Conservation (phyloP, 495 filamentous ascomycete genomes). For the Bombardia bombarda region DNA sequence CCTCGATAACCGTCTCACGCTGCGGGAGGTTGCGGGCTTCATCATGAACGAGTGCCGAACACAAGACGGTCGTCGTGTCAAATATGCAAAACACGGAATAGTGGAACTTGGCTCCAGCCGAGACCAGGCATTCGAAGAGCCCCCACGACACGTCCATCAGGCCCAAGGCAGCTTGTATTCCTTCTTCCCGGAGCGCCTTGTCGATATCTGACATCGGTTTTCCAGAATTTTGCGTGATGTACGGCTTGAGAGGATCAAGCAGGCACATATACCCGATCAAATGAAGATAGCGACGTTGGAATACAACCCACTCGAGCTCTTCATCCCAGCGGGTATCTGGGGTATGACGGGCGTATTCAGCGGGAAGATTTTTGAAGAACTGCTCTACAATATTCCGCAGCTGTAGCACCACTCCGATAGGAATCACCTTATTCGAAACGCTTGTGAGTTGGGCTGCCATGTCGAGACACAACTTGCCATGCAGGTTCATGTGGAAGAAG, state of each 20-base stretch:
- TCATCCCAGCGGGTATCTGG: conserved; percentile 41
- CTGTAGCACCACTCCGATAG: conserved; percentile 10
- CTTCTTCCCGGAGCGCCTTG: conserved; percentile 21
- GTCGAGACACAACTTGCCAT: conserved; percentile 25
- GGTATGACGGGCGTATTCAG: conserved; percentile 28
- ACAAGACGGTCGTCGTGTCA: conserved; percentile 41
- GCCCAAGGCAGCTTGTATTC: conserved; percentile 33
- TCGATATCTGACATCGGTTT: conserved; percentile 20
- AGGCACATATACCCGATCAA: conserved; percentile 39
- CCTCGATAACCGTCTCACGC: conserved; percentile 31
- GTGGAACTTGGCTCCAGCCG: conserved; percentile 41
- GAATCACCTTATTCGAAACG: conserved; percentile 1
- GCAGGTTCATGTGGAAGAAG: conserved; percentile 33
- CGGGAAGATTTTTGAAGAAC: conserved; percentile 36
- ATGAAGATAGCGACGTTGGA: conserved; percentile 43
- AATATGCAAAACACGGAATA: conserved; percentile 46
- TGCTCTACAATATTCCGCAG: conserved; percentile 23
- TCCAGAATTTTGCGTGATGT: conserved; percentile 27
- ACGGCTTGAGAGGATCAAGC: conserved; percentile 36
- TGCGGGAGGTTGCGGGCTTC: conserved; percentile 30
- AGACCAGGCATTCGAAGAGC: conserved; percentile 35
- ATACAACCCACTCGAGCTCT: conserved; percentile 31
- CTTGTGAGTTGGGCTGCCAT: conserved; percentile 12
- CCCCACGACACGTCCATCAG: conserved; percentile 31
- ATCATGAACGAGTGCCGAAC: conserved; percentile 45